Evolutionary conservation across 2,329 filamentous ascomycete genomes (phyloP).

Genomic region (Hypoxylon sp.): DNA sequence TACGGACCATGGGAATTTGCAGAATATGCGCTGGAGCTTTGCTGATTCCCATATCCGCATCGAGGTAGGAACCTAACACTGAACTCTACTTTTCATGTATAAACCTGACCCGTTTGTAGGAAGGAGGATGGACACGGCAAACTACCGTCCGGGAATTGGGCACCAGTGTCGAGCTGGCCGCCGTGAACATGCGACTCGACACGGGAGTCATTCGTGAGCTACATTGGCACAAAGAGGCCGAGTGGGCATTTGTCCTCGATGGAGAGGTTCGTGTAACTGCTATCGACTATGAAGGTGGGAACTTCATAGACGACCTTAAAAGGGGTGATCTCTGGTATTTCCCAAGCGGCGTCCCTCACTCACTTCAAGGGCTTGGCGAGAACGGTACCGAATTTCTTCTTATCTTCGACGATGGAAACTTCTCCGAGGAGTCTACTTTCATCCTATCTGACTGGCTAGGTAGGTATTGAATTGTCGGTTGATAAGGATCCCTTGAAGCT

Average conservation of each 20-base stretch:
- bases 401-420: conserved; percentile 60
- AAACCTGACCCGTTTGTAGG: conserved; percentile 58
- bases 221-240: conserved; percentile 85
- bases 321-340: conserved; percentile 88
- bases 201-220: conserved; percentile 80
- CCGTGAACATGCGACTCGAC: conserved; percentile 83
- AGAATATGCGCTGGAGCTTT: conserved; percentile 81
- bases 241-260: conserved; percentile 82
- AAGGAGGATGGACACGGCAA: conserved; percentile 82
- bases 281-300: conserved; percentile 80
- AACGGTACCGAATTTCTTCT: conserved; percentile 76
- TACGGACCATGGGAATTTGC: conserved; percentile 78
- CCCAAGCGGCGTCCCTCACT: conserved; percentile 81
- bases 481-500: conserved; percentile 21
- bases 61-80: conserved; percentile 60
- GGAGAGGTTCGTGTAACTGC: conserved; percentile 79
- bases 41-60: conserved; percentile 74
- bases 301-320: conserved; percentile 81
- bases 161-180: conserved; percentile 77
- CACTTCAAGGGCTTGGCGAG: conserved; percentile 76
- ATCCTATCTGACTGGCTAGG: conserved; percentile 79
- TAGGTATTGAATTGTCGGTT: conserved; percentile 51
- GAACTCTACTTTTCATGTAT: background rate
- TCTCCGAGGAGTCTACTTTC: conserved; percentile 76
- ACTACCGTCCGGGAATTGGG: conserved; percentile 76